These are phyloP conservation scores for Blastomyces percursus DNA, from an alignment of 2,329 filamentous ascomycete genomes.

Conservation along the genomic window DNA sequence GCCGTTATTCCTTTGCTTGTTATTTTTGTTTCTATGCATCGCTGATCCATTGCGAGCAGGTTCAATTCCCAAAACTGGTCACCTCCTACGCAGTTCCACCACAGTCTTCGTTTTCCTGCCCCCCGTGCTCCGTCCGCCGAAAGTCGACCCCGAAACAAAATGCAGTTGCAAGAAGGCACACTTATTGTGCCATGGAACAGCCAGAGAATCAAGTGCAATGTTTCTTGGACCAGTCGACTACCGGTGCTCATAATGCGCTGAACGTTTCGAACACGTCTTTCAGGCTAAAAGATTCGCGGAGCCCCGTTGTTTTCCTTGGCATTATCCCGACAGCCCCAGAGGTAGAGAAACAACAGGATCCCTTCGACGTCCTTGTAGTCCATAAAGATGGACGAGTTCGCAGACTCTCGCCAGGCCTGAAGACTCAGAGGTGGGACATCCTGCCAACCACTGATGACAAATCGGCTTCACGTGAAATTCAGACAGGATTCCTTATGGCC, in stretches of 20 bases:
- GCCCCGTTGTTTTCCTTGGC: slow-evolving; percentile 30
- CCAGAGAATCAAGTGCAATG: slow-evolving; percentile 43
- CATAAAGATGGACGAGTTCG: slow-evolving; percentile 36
- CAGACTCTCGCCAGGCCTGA: slow-evolving; percentile 31
- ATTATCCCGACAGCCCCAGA: slow-evolving; percentile 24
- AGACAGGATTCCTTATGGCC: slow-evolving; percentile 29
- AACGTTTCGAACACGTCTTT: slow-evolving; percentile 32
- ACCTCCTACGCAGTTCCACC: slow-evolving; percentile 53
- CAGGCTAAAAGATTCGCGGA: slow-evolving; percentile 27
- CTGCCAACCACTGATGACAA: slow-evolving; percentile 25
- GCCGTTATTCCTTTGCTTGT: neutral
- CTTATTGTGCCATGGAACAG: slow-evolving; percentile 43
- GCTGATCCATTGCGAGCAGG: slow-evolving; percentile 29
- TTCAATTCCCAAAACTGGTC: slow-evolving; percentile 50
- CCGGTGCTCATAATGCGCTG: slow-evolving; percentile 23
- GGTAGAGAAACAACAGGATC: slow-evolving; percentile 20
- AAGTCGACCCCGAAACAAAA: slow-evolving; percentile 32
- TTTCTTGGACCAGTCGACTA: slow-evolving; percentile 41
- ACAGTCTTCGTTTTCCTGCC: slow-evolving; percentile 45
- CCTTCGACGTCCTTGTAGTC: slow-evolving; percentile 33
- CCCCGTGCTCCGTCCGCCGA: slow-evolving; percentile 48
- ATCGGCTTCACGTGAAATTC: slow-evolving; percentile 22
- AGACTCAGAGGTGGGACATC: slow-evolving; percentile 31
- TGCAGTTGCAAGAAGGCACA: slow-evolving; percentile 40
- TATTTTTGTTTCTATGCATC: neutral